Base-by-base conservation (phyloP, 2,329 filamentous ascomycete species). In the Ceratocystis ficicola region DNA sequence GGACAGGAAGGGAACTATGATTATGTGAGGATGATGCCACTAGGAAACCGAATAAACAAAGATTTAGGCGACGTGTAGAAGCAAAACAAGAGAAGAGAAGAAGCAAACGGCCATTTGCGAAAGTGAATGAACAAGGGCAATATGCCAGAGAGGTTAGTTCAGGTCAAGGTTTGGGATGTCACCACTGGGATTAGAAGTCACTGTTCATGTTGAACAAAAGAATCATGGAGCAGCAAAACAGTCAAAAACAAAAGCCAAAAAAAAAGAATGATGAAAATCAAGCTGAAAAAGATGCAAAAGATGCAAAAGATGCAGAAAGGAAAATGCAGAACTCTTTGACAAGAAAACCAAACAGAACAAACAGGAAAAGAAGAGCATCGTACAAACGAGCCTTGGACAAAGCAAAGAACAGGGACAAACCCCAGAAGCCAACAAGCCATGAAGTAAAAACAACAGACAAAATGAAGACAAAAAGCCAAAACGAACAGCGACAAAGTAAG, bases 181-280 rank as follows among this genome's bases (percentile, higher is more conserved):
- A 52, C 22, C 48, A n/a, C 7, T 52, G 25, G 48, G 48, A 25
- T 52, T 52, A 28, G 48, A 48, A 48, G 28, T 59, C 55, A 59
- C 55, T 57, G 22, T 63, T 6, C 10, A 41, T 15, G 36, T 41
- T 41, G 36, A 46, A 17, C 10, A 41, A 46, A 63, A 50, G 48
- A 8, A 63, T 48, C 12, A 20, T 28, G 17, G 32, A n/a, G 20
- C 20, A 50, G 44, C 46, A 63, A 48, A 63, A 50, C 6, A 22
- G 44, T 17, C 32, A 48, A 32, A 36, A 63, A 64, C n/a, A 55
- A 59, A 44, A 17, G 25, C 20, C 15, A 12, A 25, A 41, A 55
- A 32, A 48, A 17, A 30, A 60, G 30, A 60, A 62, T 44, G 60
- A 44, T 44, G 60, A 62, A 44, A 44, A 44, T 62, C 60, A 62